Base-by-base conservation (phyloP, 371 early-diverging fungal species). In the Apophysomyces ossiformis region DNA sequence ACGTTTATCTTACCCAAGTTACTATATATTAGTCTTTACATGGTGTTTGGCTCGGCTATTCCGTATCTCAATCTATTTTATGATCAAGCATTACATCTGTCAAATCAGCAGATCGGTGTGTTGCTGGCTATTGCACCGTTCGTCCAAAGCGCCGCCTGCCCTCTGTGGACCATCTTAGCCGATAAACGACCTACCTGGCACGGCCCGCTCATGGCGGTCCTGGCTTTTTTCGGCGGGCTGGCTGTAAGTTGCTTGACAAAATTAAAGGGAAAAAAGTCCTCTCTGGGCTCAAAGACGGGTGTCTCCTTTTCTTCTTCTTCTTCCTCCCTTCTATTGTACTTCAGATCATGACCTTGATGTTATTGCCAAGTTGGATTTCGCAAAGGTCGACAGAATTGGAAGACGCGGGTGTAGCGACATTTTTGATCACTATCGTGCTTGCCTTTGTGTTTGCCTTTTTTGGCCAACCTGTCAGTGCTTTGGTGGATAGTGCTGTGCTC, bases 401-500 rank as follows among this genome's bases (percentile, higher is more conserved):
- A 47, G 47, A 50, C 21, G 21, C 58, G 16, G 57, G 58, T 15
- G 39, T 60, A 11, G 47, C 62, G 4, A 41, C 74, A 35, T 67
- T 82, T 6, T 41, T 63, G 13, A 36, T 72, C 18, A 74, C 74
- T 18, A 74, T 70, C 6, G 37, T 61, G 0, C 56, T 82, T 36
- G 73, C 77, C 0, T 64, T 77, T 8, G 64, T 71, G 1, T 76
- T 77, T 70, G 79, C 79, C 9, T 77, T 79, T 58, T 79, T 79
- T 43, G 70, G 79, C 4, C 50, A 79, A 18, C 81, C 81, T 37
- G 76, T 76, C 65, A 70, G 73, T 35, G 69, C 82, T 13, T 66
- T 82, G 26, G 79, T 82, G 3, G 82, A 82, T 59, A 79, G 79
- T 60, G 82, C 79, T 4, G 82, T 82, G 50, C 75, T 82, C 75